Percentiles rank a stretch among this genome's conserved stretches.
Evolutionary conservation across 257 asterid genomes (phyloP).

Genomic region (Leonotis leonurus): DNA sequence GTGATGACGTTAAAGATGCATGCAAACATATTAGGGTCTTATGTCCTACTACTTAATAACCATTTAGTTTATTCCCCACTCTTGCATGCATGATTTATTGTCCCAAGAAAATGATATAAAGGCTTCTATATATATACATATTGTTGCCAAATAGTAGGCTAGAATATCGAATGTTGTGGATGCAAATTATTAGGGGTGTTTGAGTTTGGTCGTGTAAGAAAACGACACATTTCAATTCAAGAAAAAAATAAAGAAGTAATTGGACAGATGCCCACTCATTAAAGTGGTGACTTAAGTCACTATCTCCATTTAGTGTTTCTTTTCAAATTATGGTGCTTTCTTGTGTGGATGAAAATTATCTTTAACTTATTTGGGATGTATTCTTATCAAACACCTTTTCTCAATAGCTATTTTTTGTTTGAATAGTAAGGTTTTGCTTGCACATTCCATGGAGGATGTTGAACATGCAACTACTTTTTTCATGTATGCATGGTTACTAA

Average conservation of each 20-base stretch:
- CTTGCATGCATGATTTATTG: too few relatives aligned
- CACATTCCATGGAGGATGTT: neutral
- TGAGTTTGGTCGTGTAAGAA: slow-evolving; percentile 1
- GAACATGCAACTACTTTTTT: neutral
- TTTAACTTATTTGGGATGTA: neutral
- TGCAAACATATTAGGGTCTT: too few relatives aligned
- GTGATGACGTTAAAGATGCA: too few relatives aligned
- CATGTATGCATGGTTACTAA: neutral
- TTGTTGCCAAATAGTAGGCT: neutral
- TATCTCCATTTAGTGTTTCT: neutral
- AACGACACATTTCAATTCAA: neutral
- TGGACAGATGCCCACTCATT: slow-evolving; percentile 2
- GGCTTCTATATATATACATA: too few relatives aligned
- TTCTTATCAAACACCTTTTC: neutral
- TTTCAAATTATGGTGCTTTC: neutral
- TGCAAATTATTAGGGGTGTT: neutral
- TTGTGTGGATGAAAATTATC: neutral
- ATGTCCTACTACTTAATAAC: too few relatives aligned
- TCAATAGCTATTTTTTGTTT: too few relatives aligned
- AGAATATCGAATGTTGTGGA: neutral
- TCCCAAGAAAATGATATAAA: too few relatives aligned
- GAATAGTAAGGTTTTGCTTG: neutral
- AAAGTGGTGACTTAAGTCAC: slow-evolving; percentile 3
- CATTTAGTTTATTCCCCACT: too few relatives aligned
- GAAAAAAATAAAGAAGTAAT: too few relatives aligned